Evolutionary conservation across 768 basidiomycete genomes (phyloP).

Genomic region (Auricularia heimuer): DNA sequence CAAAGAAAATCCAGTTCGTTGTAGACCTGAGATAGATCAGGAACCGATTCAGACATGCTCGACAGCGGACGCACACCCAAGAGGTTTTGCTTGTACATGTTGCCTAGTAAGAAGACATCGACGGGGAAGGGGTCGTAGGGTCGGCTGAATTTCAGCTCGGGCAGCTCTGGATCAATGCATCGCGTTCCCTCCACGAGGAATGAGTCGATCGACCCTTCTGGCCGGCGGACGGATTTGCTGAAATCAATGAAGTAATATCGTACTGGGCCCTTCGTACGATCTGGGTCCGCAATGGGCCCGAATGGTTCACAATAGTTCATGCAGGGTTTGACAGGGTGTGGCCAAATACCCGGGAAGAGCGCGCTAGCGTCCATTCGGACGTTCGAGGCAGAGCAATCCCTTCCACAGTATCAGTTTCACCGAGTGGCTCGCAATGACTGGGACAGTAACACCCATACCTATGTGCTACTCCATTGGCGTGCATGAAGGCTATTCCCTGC

Average conservation of each 20-base stretch:
- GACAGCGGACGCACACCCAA: neutral
- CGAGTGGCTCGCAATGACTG: no score
- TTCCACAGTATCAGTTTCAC: neutral
- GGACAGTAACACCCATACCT: neutral
- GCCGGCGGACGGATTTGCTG: conserved; percentile 7
- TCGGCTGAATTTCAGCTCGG: neutral
- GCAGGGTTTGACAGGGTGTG: conserved; percentile 6
- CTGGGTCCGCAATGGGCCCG: conserved; percentile 1
- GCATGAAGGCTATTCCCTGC: neutral
- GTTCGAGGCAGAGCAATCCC: conserved; percentile 10
- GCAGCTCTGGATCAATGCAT: neutral
- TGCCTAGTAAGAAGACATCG: conserved; percentile 7
- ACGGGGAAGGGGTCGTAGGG: conserved; percentile 5
- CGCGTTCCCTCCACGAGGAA: conserved; percentile 10
- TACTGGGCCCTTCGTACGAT: conserved; percentile 16
- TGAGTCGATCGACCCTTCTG: conserved; percentile 11
- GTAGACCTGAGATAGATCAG: no score
- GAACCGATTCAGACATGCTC: no score
- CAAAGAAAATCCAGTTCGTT: no score
- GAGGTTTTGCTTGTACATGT: conserved; percentile 1
- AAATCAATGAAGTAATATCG: conserved; percentile 21
- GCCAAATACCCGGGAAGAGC: conserved; percentile 11
- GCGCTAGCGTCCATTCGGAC: conserved; percentile 13
- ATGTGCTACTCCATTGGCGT: neutral
- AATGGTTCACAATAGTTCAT: neutral